Conservation (phyloP, 768 basidiomycete species). For the Steccherinum ochraceum region DNA sequence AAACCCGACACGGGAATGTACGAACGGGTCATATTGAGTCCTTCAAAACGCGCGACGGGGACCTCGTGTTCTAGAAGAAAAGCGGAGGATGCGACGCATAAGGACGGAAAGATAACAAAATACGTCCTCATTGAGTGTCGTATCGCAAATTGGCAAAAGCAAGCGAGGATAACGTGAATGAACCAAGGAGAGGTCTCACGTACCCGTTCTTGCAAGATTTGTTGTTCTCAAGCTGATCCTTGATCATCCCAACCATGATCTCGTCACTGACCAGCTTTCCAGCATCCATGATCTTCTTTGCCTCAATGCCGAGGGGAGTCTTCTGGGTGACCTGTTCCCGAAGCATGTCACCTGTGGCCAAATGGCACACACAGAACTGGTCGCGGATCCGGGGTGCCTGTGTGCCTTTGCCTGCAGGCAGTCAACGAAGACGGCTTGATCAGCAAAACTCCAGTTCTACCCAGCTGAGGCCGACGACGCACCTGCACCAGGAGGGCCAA, state of each 20-base stretch:
- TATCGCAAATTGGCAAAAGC: background rate
- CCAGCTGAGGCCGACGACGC: slow-evolving; percentile 19
- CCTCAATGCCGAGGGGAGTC: slow-evolving; percentile 82
- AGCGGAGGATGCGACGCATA: background rate
- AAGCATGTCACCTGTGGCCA: slow-evolving; percentile 98
- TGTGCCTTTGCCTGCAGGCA: slow-evolving; percentile 86
- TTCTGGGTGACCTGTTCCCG: slow-evolving; percentile 87
- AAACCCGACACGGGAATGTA: too few relatives aligned
- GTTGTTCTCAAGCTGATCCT: slow-evolving; percentile 92
- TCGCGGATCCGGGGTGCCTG: slow-evolving; percentile 92
- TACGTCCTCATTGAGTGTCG: background rate
- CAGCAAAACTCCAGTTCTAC: background rate
- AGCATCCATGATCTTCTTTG: slow-evolving; percentile 97
- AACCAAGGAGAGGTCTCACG: slow-evolving; percentile 26
- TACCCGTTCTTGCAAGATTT: slow-evolving; percentile 92
- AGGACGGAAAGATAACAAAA: background rate
- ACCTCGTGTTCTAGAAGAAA: background rate
- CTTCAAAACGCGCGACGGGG: background rate
- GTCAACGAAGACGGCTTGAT: too few relatives aligned
- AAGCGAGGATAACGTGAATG: background rate
- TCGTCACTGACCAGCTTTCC: slow-evolving; percentile 96
- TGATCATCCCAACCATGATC: slow-evolving; percentile 97
- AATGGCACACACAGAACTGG: slow-evolving; percentile 93
- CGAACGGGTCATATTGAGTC: background rate
- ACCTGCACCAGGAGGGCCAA: slow-evolving; percentile 98